Base-by-base conservation (phyloP, 2,329 filamentous ascomycete species). In the Aspergillus neotritici region DNA sequence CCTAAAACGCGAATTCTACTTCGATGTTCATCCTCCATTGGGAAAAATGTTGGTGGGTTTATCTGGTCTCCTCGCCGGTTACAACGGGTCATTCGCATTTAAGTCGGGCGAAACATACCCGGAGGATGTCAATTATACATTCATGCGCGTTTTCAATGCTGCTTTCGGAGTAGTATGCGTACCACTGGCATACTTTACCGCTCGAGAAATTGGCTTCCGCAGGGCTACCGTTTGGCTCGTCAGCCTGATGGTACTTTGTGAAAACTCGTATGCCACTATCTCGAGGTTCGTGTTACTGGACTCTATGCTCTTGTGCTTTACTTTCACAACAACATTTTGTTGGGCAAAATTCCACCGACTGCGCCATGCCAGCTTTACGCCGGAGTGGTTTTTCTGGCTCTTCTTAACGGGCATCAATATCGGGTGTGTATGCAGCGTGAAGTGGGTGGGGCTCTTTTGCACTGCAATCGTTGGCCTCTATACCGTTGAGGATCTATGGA, bases 81-180 rank as follows among this genome's bases (percentile, higher is more conserved):
- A 98, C 76, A 98, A 98, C 74, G 93, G 93, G 46, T 94, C 91
- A 4, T 98, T 98, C 70, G 93, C 98, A 64, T 98, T 98, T 79
- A 98, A 98, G 71, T 97, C 91, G 41, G 93, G 93, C 65, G 93
- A 97, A 63, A 89, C 80, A 42, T 98, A 98, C 66, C 93, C 93
- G 9, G 81, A 83, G 55, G 88, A 97, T 61, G 77, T 98, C 63
- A 85, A 98, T 75, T 98, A 94, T 69, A 94, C 90, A 57, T 95
- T 95, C 64, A 98, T 98, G 94, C 87, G 93, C 57, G 79, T 91
- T 49, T 98, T 98, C 79, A 98, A 97, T 67, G 86, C 91, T 52
- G 81, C 88, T 51, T 98, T 97, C 65, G 93, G 93, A 48, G 91
- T 90, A 49, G 75, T 93, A 48, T 96, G 88, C 63, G 83, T 98